Conservation (phyloP, 2,329 filamentous ascomycete genomes). For the Colletotrichum musae region DNA sequence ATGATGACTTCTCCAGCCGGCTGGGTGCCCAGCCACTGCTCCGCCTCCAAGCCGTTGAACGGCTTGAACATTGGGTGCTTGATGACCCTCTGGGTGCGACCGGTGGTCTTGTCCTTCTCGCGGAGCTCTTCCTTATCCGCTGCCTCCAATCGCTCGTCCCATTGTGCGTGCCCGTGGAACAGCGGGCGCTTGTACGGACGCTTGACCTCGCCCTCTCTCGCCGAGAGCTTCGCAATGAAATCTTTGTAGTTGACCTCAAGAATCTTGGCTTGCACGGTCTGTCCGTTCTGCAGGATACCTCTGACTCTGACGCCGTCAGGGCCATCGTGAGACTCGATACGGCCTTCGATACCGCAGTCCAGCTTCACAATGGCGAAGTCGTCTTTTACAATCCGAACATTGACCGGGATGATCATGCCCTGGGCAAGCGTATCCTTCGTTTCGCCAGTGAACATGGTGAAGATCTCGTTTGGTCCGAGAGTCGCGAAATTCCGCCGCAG, state of each 20-base stretch:
- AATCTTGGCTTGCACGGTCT: constrained; percentile 91
- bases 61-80: constrained; percentile 97
- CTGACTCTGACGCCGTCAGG: constrained; percentile 80
- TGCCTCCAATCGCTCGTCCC: constrained; percentile 87
- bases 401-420: constrained; percentile 93
- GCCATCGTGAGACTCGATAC: constrained; percentile 86
- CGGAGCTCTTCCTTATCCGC: constrained; percentile 86
- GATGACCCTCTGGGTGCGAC: constrained; percentile 92
- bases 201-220: constrained; percentile 85
- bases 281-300: constrained; percentile 81
- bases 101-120: constrained; percentile 88
- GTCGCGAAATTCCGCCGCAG: constrained; percentile 84
- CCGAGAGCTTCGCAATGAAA: constrained; percentile 85
- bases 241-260: constrained; percentile 89
- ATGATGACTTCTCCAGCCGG: constrained; percentile 93
- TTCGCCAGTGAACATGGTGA: constrained; percentile 97
- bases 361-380: constrained; percentile 95
- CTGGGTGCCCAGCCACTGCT: constrained; percentile 92
- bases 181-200: constrained; percentile 78
- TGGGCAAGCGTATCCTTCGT: constrained; percentile 86
- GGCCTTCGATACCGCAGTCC: constrained; percentile 93
- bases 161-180: constrained; percentile 84
- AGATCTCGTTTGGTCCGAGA: constrained; percentile 83
- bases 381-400: constrained; percentile 88
- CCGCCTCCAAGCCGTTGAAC: constrained; percentile 92